These are phyloP conservation scores for Ambrosia hybrid DNA, from an alignment of 140 eudicot species.

Conservation along the genomic window DNA sequence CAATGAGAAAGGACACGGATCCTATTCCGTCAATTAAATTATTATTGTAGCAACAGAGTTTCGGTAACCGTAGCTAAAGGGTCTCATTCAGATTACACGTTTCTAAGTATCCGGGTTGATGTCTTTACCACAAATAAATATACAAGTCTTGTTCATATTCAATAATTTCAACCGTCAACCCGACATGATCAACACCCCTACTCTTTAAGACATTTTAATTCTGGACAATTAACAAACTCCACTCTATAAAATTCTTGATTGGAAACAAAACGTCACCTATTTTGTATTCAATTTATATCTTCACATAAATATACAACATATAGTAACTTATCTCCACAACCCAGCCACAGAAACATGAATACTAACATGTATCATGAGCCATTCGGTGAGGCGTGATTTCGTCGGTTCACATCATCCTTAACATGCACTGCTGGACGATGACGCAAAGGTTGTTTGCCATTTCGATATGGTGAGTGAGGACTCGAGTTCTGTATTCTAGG, in stretches of 20 bases:
- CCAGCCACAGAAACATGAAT: background rate
- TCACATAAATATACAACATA: background rate
- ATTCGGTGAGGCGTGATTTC: background rate
- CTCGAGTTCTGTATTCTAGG: slow-evolving; percentile 32
- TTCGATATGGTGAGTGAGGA: slow-evolving; percentile 21
- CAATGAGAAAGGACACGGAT: no score
- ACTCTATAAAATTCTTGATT: background rate
- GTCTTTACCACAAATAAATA: no score
- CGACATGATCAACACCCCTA: no score
- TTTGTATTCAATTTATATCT: background rate
- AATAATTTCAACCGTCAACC: no score
- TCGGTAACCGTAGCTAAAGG: background rate
- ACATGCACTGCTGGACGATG: slow-evolving; percentile 36
- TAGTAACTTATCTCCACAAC: background rate
- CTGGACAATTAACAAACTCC: background rate
- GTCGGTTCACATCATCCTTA: slow-evolving; percentile 26
- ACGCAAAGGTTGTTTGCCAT: slow-evolving; percentile 32
- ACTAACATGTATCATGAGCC: slow-evolving; percentile 16
- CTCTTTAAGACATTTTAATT: background rate
- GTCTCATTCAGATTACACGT: no score
- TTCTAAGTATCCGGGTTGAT: no score
- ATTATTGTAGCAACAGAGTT: no score
- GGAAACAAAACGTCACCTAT: background rate
- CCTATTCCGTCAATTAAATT: no score
- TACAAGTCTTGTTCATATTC: no score